Evolutionary conservation across 345 rosid species (phyloP).

Genomic region (Isatis tinctoria): DNA sequence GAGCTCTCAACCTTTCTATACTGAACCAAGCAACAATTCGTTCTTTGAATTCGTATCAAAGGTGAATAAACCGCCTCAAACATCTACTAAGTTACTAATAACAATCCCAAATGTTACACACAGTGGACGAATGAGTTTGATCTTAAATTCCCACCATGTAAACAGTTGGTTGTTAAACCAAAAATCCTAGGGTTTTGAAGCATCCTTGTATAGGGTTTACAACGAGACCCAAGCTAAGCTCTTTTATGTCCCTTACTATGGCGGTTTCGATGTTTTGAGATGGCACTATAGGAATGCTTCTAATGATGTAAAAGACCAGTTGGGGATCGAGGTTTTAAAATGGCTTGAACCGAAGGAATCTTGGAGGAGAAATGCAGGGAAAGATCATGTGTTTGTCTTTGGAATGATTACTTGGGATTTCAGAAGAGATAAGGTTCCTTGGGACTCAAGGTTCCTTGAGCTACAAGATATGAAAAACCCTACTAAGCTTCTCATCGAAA

Average conservation of each 20-base stretch:
- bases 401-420: constrained; percentile 85
- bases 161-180: too few species aligned
- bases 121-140: too few species aligned
- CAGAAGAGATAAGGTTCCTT: constrained; percentile 43
- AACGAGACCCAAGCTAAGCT: constrained; percentile 54
- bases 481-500: constrained; percentile 64
- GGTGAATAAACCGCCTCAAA: too few species aligned
- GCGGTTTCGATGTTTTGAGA: constrained; percentile 63
- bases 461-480: constrained; percentile 66
- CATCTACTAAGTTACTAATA: too few species aligned
- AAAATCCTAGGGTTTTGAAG: constrained; percentile 52
- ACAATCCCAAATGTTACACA: too few species aligned
- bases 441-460: constrained; percentile 64
- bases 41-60: too few species aligned
- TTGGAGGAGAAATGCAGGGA: constrained; percentile 50
- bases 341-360: constrained; percentile 55
- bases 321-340: constrained; percentile 46
- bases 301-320: constrained; percentile 49
- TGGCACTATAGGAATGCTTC: constrained; percentile 77
- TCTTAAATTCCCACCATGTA: too few species aligned
- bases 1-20: too few species aligned
- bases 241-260: constrained; percentile 67
- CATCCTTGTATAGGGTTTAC: constrained; percentile 71
- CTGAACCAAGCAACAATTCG: too few species aligned
- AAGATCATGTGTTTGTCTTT: constrained; percentile 66